Evolutionary conservation across 2,329 filamentous ascomycete species (phyloP), one percentile per base, ranked within the genome.

Genomic region (Ophiostoma piceae): DNA sequence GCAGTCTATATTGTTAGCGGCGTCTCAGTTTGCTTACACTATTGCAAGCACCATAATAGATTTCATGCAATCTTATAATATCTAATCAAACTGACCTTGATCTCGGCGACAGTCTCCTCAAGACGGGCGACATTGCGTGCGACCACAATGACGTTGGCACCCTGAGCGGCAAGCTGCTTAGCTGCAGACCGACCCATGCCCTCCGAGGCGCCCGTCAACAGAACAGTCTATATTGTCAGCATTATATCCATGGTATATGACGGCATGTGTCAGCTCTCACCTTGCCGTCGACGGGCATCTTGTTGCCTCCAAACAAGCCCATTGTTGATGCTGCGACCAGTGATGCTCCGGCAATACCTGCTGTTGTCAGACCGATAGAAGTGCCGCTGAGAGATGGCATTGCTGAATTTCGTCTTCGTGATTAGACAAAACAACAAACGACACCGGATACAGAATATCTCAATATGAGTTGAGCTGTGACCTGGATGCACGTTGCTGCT

Each of bases 121-220:
- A 99, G 90, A 78, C 94, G 96, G 71, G 81, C 81, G 14, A 87
- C 82, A 74, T 89, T 92, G 69, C 95, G 90, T 16, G 94, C 90
- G 67, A 97, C 89, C 73, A 98, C 88, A 73, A 96, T 87, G 69
- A 99, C 78, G 78, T 93, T 92, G 71, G 95, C 94, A 66, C 95
- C 95, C 78, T 93, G 94, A 67, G 85, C 82, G 2, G 94, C 86
- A 64, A 99, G 87, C 74, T 93, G 84, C 68, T 87, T 84, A 5
- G 90, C 93, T 26, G 89, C 87, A 68, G 88, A 87, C 74, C 89
- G 88, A 71, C 95, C 95, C 90, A 97, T 92, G 71, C 95, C 95
- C 77, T 97, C 92, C 0, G 95, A 97, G 41, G 90, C 93, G 66
- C 95, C 95, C 0, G 95, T 99, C 68, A 99, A 83, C 69, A 98